Conservation (phyloP, 768 basidiomycete genomes). For the Boletus eberwhitei region DNA sequence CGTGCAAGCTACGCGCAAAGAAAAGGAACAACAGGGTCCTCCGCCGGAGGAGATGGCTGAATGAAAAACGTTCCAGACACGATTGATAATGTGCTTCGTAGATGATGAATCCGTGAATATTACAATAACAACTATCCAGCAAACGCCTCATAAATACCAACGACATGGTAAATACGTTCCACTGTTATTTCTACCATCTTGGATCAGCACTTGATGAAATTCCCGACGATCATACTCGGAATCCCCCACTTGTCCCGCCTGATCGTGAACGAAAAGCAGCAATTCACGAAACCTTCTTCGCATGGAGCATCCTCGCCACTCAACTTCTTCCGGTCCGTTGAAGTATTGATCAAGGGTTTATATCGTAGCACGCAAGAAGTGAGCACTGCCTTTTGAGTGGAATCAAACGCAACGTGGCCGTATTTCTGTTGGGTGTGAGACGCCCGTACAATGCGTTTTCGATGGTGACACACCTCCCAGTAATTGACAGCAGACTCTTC, state of each 20-base stretch:
- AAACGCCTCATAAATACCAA: slow-evolving; percentile 6
- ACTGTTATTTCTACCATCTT: background rate
- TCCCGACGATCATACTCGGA: slow-evolving; percentile 88
- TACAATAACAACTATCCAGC: slow-evolving; percentile 9
- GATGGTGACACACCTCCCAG: slow-evolving; percentile 70
- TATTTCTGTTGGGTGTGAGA: slow-evolving; percentile 66
- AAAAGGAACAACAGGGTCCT: slow-evolving; percentile 46
- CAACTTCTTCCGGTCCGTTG: slow-evolving; percentile 30
- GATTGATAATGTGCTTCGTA: background rate
- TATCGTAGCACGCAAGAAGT: slow-evolving; percentile 87
- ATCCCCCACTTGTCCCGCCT: slow-evolving; percentile 82
- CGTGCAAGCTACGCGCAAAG: slow-evolving; percentile 82
- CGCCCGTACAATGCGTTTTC: background rate
- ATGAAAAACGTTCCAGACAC: background rate
- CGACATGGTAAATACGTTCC: background rate
- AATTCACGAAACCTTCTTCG: slow-evolving; percentile 78
- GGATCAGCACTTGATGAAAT: slow-evolving; percentile 69
- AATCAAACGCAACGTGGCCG: slow-evolving; percentile 88
- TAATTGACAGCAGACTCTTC: slow-evolving; percentile 96
- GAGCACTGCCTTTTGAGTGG: slow-evolving; percentile 87
- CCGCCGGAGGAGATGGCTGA: slow-evolving; percentile 56
- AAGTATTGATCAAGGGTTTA: slow-evolving; percentile 58
- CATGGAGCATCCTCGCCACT: slow-evolving; percentile 30
- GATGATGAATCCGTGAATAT: slow-evolving; percentile 9
- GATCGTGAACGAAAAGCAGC: slow-evolving; percentile 91